These are phyloP conservation scores for Termitomyces sp. DNA, from an alignment of 768 basidiomycete species.

Conservation along the genomic window DNA sequence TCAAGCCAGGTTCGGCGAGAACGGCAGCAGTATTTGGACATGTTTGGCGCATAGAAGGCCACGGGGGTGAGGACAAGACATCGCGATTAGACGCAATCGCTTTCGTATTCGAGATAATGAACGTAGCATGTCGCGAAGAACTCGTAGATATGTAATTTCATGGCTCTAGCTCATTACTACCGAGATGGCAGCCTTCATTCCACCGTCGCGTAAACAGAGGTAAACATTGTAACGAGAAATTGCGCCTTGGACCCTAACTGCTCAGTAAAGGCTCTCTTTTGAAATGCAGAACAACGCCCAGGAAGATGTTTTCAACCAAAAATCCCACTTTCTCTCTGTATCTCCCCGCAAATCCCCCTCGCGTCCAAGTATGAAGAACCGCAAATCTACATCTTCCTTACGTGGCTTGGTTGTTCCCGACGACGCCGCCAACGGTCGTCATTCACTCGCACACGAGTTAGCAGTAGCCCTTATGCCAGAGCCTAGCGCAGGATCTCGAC, in stretches of 20 bases:
- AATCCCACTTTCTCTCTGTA: slow-evolving; percentile 28
- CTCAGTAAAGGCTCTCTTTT: neutral
- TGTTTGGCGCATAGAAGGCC: slow-evolving; percentile 7
- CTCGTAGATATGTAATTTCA: neutral
- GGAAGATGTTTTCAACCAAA: slow-evolving; percentile 22
- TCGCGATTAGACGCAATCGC: neutral
- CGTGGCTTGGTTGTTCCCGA: slow-evolving; percentile 35
- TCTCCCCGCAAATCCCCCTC: slow-evolving; percentile 30
- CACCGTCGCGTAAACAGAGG: slow-evolving; percentile 16
- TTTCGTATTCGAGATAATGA: neutral
- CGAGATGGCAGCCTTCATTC: neutral
- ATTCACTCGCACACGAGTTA: slow-evolving; percentile 82
- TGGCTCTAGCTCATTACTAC: neutral
- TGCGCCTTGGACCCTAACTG: neutral
- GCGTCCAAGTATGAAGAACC: slow-evolving; percentile 27
- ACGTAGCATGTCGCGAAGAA: neutral
- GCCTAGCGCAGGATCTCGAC: slow-evolving; percentile 68
- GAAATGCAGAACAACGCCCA: slow-evolving; percentile 21
- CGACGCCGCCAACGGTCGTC: slow-evolving; percentile 41
- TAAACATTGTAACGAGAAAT: slow-evolving; percentile 12
- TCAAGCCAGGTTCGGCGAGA: neutral
- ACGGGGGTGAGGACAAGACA: neutral
- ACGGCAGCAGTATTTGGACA: slow-evolving; percentile 1
- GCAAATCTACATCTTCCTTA: slow-evolving; percentile 47
- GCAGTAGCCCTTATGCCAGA: slow-evolving; percentile 87